A percentile compares a stretch with the other conserved stretches of the same genome.
These are phyloP conservation scores for Xylariomycetidae sp. DNA, from an alignment of 2,329 filamentous ascomycete species.

Conservation along the genomic window DNA sequence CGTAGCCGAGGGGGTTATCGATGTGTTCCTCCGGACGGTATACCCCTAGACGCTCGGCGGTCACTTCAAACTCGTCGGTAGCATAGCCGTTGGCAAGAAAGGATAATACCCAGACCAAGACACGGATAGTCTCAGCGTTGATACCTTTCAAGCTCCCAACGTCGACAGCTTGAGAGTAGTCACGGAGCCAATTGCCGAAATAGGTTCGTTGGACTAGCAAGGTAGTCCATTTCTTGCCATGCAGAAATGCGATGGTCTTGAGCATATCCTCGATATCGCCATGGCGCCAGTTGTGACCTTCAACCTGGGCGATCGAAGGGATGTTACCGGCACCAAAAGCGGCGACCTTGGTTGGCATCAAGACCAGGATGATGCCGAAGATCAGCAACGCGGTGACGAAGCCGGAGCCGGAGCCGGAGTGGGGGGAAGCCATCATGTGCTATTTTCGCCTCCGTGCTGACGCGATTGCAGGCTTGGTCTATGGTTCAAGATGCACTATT, in stretches of 20 bases:
- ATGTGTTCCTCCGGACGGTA: conserved; percentile 73
- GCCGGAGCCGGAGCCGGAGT: conserved; percentile 33
- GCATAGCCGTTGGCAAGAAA: conserved; percentile 80
- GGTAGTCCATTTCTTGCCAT: conserved; percentile 79
- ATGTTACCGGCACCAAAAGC: conserved; percentile 69
- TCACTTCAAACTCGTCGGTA: conserved; percentile 82
- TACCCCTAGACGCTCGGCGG: conserved; percentile 69
- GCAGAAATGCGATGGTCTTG: conserved; percentile 68
- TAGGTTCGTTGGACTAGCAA: conserved; percentile 73
- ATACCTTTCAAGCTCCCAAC: conserved; percentile 74
- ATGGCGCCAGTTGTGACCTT: conserved; percentile 65
- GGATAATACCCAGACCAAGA: conserved; percentile 75
- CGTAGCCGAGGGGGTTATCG: conserved; percentile 78
- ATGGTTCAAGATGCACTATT: no score
- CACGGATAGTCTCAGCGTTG: conserved; percentile 70
- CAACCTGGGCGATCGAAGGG: conserved; percentile 56
- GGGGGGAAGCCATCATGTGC: conserved; percentile 40
- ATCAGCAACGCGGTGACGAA: conserved; percentile 48
- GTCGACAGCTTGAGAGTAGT: conserved; percentile 80
- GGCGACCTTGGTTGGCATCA: conserved; percentile 49
- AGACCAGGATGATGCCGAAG: conserved; percentile 45
- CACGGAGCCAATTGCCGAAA: conserved; percentile 82
- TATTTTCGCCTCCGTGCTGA: no score
- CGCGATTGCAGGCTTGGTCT: no score
- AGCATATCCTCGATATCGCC: conserved; percentile 79